Percentiles rank a stretch among this genome's conserved stretches.
These are phyloP conservation scores for Plasmodium knowlesi DNA, from an alignment of 169 alveolate species.

Conservation along the genomic window DNA sequence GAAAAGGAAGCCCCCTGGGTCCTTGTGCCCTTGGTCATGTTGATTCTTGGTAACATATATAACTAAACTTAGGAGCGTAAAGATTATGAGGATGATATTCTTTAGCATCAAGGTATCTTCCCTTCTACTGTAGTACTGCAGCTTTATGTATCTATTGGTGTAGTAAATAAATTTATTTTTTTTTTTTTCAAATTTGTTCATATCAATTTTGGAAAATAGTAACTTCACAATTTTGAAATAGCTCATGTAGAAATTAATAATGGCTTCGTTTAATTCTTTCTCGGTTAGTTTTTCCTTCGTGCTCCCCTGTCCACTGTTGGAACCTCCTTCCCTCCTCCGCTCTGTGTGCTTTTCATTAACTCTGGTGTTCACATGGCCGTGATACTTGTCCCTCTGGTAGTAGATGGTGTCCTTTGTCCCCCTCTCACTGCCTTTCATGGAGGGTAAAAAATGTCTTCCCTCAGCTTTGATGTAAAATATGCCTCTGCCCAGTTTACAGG, in stretches of 20 bases:
- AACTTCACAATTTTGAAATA: conserved; percentile 42
- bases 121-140: conserved; percentile 41
- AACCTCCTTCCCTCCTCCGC: background rate
- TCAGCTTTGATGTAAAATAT: background rate
- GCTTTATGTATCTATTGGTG: conserved; percentile 44
- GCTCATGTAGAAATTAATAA: conserved; percentile 48
- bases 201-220: conserved; percentile 45
- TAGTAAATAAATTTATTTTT: conserved; percentile 64
- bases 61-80: conserved; percentile 36
- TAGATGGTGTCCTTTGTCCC: background rate
- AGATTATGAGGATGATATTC: conserved; percentile 32
- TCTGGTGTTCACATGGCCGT: background rate
- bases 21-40: conserved; percentile 1
- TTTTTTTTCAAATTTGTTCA: conserved; percentile 68
- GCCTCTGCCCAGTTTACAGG: background rate
- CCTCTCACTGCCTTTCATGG: background rate
- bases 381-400: background rate
- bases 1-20: conserved; percentile 5
- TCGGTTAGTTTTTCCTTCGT: background rate
- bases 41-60: conserved; percentile 20
- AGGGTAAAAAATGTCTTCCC: background rate
- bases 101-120: conserved; percentile 30
- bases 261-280: conserved; percentile 29
- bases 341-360: background rate
- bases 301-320: background rate